Conservation (phyloP, 306 rosid genomes). For the Hippophae rhamnoides region DNA sequence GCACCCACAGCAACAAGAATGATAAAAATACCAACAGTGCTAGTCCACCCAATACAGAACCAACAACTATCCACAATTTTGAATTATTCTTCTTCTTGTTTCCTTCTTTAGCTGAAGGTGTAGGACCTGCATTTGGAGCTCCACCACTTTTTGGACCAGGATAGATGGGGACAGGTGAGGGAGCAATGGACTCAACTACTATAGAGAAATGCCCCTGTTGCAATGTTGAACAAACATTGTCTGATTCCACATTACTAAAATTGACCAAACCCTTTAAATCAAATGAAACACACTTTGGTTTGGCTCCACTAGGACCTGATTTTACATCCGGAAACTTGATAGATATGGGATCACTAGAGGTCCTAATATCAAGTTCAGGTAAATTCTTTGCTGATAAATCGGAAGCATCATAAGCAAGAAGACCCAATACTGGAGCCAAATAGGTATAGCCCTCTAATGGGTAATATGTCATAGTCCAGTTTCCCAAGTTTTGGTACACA, state of each 20-base stretch:
- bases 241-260: conserved; percentile 46
- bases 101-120: conserved; percentile 18
- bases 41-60: conserved; percentile 68
- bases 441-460: conserved; percentile 48
- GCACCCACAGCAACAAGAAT: conserved; percentile 46
- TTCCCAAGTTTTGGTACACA: conserved; percentile 80
- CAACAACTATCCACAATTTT: conserved; percentile 61
- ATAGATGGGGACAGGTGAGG: conserved; percentile 29
- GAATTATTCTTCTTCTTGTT: conserved; percentile 29
- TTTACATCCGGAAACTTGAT: conserved; percentile 45
- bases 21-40: conserved; percentile 38
- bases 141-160: conserved; percentile 23
- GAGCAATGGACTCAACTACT: conserved; percentile 41
- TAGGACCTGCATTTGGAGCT: conserved; percentile 10
- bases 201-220: conserved; percentile 87
- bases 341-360: conserved; percentile 35
- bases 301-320: conserved; percentile 36
- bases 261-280: conserved; percentile 41
- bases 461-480: conserved; percentile 46
- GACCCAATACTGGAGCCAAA: conserved; percentile 78
- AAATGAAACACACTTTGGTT: conserved; percentile 57
- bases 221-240: conserved; percentile 39
- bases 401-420: conserved; percentile 62
- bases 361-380: conserved; percentile 32
- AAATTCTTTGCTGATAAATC: conserved; percentile 52